Evolutionary conservation across 2,329 filamentous ascomycete species (phyloP).

Genomic region (Ascochyta clinopodiicola): DNA sequence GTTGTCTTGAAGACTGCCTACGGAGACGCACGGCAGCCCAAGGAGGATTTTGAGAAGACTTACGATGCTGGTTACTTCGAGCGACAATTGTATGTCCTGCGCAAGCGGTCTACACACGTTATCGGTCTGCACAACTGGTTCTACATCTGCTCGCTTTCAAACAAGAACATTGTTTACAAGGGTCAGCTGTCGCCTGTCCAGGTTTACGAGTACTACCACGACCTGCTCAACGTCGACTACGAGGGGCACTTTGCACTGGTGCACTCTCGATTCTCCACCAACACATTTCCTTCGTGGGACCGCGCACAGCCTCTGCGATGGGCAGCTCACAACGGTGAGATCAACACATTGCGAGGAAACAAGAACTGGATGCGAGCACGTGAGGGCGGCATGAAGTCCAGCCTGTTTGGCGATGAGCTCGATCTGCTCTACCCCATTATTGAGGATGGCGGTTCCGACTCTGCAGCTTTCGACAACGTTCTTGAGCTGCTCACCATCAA

Average conservation of each 20-base stretch:
- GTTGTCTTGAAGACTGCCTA: conserved; percentile 87
- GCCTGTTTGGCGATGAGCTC: conserved; percentile 90
- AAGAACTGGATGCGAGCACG: conserved; percentile 99
- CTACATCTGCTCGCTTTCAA: conserved; percentile 94
- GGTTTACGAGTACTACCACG: conserved; percentile 98
- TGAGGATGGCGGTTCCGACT: conserved; percentile 95
- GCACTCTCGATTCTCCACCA: conserved; percentile 96
- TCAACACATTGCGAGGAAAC: conserved; percentile 95
- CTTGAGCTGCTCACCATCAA: conserved; percentile 94
- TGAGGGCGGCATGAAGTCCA: conserved; percentile 92
- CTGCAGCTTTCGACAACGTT: conserved; percentile 96
- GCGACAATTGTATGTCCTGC: conserved; percentile 89
- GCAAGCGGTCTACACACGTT: conserved; percentile 93
- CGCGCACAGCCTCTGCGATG: conserved; percentile 94
- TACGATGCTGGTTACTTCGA: conserved; percentile 90
- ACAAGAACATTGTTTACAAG: conserved; percentile 99
- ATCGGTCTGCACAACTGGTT: conserved; percentile 98
- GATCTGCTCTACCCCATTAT: conserved; percentile 92
- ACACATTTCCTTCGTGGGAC: conserved; percentile 98
- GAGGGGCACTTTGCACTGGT: conserved; percentile 96
- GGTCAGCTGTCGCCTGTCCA: conserved; percentile 92
- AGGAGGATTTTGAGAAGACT: conserved; percentile 75
- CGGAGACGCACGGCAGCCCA: conserved; percentile 78
- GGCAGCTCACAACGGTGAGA: conserved; percentile 98
- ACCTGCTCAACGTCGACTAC: conserved; percentile 95